Evolutionary conservation across 805 yeast species (phyloP).

Genomic region (Saturnispora serradocipensis): DNA sequence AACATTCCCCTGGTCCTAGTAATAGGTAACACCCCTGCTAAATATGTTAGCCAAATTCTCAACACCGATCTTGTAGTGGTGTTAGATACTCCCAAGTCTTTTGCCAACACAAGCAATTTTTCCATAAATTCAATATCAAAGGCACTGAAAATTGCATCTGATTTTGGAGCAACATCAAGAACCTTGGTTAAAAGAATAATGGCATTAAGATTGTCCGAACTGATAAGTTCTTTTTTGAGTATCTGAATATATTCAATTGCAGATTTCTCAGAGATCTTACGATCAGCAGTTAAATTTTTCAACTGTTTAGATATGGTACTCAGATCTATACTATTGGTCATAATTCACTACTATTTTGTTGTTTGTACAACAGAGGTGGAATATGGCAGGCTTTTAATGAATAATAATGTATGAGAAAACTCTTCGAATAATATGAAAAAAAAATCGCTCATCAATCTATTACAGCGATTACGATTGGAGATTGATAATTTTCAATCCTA

Average conservation of each 20-base stretch:
- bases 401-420: not conserved
- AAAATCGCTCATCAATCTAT: not conserved
- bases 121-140: conserved; percentile 21
- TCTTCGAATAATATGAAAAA: not conserved
- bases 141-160: conserved; percentile 16
- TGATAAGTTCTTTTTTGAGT: not conserved
- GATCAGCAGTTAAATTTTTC: conserved; percentile 18
- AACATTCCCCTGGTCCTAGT: conserved; percentile 25
- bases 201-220: conserved; percentile 32
- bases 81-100: conserved; percentile 14
- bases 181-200: conserved; percentile 46
- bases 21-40: conserved; percentile 36
- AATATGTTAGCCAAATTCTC: conserved; percentile 28
- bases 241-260: not conserved
- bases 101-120: conserved; percentile 17
- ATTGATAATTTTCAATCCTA: no score
- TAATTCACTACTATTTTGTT: not conserved
- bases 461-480: not conserved
- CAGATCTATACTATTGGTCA: conserved; percentile 13
- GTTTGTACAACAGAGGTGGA: not conserved
- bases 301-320: conserved; percentile 20
- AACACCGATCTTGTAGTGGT: conserved; percentile 10
- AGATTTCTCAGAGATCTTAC: not conserved
- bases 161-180: conserved; percentile 36
- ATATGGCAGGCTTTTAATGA: not conserved